Base-by-base conservation (phyloP, 2,329 filamentous ascomycete species). In the Raffaelea deltoideospora region DNA sequence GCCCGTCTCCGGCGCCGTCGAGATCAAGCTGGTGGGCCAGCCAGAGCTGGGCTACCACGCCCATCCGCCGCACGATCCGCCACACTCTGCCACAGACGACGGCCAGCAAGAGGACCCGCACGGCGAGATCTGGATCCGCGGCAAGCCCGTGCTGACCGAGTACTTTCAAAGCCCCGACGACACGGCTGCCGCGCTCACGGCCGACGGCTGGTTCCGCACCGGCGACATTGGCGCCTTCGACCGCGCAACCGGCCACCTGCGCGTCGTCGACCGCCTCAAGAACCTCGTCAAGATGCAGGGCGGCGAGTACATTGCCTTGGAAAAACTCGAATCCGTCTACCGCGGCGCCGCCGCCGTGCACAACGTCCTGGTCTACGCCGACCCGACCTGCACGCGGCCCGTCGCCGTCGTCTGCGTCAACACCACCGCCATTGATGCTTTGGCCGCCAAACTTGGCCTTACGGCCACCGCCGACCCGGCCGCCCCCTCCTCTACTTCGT, bases 191-290 rank as follows among this genome's bases (percentile, higher is more conserved):
- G 69, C 80, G 5, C 70, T 88, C 44, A 86, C 82, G 1, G 57
- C 74, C 3, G 90, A 94, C 50, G 85, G 85, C 34, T 96, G 90
- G 90, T 96, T 96, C 72, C 88, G 81, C 69, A 93, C 86, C 14
- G 88, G 88, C 42, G 88, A 96, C 51, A 90, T 96, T 55, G 88
- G 88, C 50, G 83, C 95, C 55, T 90, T 88, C 50, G 78, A 88
- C 56, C 54, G 63, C 31, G 17, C 14, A 22, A 68, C 79, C 43
- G 88, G 88, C 31, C 82, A 93, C 55, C 60, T 96, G 46, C 73
- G 69, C 48, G 79, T 96, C 54, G 87, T 96, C 52, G 88, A 96
- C 58, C 84, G 88, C 48, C 87, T 94, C 74, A 96, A 96, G 77
- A 96, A 96, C 61, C 66, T 96, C 38, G 83, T 96, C 58, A 96